Percentiles rank a stretch among this genome's conserved stretches.
Conservation (phyloP, 306 rosid species). For the Comarum palustre region DNA sequence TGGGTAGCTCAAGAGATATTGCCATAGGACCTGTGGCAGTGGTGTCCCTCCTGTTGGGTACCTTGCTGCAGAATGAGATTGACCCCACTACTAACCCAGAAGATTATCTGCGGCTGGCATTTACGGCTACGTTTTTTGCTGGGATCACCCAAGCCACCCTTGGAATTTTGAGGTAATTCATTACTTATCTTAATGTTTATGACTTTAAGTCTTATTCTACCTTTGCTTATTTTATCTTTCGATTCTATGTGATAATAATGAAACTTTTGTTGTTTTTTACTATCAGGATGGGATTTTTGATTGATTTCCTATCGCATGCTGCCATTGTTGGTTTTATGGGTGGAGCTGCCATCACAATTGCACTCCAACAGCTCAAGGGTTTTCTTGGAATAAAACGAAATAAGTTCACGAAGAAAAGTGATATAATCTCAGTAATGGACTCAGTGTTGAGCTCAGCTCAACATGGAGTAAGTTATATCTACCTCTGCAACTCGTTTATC, state of each 20-base stretch:
- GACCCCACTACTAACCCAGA: conserved; percentile 42
- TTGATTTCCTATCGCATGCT: conserved; percentile 94
- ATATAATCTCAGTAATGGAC: conserved; percentile 63
- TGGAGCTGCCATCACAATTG: conserved; percentile 95
- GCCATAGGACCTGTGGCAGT: conserved; percentile 98
- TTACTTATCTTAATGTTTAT: background rate
- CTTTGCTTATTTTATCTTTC: background rate
- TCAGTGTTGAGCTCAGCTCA: conserved; percentile 60
- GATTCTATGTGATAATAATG: background rate
- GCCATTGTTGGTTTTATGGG: conserved; percentile 99
- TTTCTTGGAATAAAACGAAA: conserved; percentile 63
- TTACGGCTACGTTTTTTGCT: conserved; percentile 92
- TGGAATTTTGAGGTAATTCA: conserved; percentile 67
- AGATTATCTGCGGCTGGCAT: conserved; percentile 76
- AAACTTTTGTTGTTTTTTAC: background rate
- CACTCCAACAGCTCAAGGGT: conserved; percentile 96
- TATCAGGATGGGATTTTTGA: conserved; percentile 87
- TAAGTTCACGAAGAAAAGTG: conserved; percentile 63
- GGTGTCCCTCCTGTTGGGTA: conserved; percentile 88
- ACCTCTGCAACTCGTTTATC: conserved; percentile 9
- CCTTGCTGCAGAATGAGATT: conserved; percentile 63
- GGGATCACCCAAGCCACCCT: conserved; percentile 93
- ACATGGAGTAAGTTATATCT: conserved; percentile 63
- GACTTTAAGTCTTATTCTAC: conserved; percentile 1
- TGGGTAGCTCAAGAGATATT: conserved; percentile 98